Evolutionary conservation across 2,329 filamentous ascomycete genomes (phyloP).

Genomic region (Rhynchosporium secalis): DNA sequence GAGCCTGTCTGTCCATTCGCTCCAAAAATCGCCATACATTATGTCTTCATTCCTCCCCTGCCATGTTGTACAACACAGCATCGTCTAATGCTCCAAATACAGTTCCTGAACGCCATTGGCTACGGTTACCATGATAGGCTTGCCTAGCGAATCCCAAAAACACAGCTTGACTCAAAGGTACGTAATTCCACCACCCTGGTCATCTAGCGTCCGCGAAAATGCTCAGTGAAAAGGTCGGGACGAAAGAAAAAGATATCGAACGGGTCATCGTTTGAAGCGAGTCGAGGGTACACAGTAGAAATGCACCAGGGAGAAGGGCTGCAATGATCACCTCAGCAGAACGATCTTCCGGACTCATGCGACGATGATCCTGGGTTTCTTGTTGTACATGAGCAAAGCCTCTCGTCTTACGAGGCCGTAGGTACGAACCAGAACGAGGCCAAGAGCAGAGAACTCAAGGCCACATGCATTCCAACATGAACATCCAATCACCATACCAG

Average conservation of each 20-base stretch:
- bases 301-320: too few relatives aligned
- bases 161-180: too few relatives aligned
- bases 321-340: too few relatives aligned
- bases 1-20: too few relatives aligned
- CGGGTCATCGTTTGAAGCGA: too few relatives aligned
- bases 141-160: background rate
- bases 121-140: too few relatives aligned
- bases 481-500: constrained; percentile 52
- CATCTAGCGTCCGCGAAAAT: background rate
- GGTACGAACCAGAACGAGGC: background rate
- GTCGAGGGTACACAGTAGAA: background rate
- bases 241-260: background rate
- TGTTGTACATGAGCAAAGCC: background rate
- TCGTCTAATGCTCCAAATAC: too few relatives aligned
- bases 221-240: background rate
- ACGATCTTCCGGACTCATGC: too few relatives aligned
- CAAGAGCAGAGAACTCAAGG: constrained; percentile 25
- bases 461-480: constrained; percentile 43
- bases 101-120: too few relatives aligned
- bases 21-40: too few relatives aligned
- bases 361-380: background rate
- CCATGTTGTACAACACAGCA: too few relatives aligned
- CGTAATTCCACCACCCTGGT: background rate
- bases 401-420: background rate
- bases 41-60: too few relatives aligned